Conservation (phyloP, 257 asterid genomes). For the Solanum virginianum region DNA sequence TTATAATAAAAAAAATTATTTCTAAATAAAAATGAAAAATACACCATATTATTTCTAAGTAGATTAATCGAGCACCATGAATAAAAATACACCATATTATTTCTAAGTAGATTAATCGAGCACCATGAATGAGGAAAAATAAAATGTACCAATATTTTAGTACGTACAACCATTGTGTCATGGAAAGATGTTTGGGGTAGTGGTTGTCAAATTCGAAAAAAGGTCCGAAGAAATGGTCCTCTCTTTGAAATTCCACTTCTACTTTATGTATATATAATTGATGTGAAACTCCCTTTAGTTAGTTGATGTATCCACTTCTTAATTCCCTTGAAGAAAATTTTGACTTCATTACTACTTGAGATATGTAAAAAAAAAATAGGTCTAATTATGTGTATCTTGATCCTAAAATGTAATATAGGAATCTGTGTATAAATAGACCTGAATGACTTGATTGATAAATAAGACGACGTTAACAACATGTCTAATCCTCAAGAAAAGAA, state of each 20-base stretch:
- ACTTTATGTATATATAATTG: no score
- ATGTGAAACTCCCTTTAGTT: no score
- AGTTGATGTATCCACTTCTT: no score
- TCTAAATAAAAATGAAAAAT: no score
- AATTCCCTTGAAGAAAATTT: no score
- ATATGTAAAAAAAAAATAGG: no score
- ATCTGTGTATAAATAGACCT: no score
- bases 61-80: background rate
- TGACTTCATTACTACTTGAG: no score
- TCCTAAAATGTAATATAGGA: background rate
- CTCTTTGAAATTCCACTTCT: background rate
- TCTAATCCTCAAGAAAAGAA: background rate
- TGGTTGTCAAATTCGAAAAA: background rate
- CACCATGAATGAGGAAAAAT: background rate
- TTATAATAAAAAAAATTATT: no score
- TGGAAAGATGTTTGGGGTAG: background rate
- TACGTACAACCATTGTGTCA: background rate
- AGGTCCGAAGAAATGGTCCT: background rate
- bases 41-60: no score
- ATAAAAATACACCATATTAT: no score
- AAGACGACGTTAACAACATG: background rate
- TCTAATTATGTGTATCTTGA: background rate
- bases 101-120: background rate
- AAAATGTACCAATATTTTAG: background rate
- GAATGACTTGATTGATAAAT: background rate